phyloP scores from a whole-genome alignment of 148 eudicot genomes.

The Amaranthus hypochondriacus region DNA sequence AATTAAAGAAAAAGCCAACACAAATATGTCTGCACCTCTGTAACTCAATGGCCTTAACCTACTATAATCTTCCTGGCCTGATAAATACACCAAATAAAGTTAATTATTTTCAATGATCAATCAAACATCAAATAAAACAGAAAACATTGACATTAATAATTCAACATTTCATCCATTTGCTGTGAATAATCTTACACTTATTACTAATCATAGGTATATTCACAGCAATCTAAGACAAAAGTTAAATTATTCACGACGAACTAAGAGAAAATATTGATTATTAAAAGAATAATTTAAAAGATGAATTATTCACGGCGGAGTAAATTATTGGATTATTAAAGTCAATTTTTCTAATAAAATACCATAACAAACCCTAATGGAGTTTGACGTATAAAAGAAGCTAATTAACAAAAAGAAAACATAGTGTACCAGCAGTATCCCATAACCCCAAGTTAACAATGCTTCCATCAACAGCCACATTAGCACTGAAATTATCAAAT shows the following conservation, averaged over 20 bases:
- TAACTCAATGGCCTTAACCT: constrained; percentile 96
- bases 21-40: constrained; percentile 92
- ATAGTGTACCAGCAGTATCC: constrained; percentile 84
- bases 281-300: no score
- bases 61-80: constrained; percentile 92
- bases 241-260: neutral
- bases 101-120: neutral
- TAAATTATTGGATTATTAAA: no score
- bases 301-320: no score
- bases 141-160: neutral
- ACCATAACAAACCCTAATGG: no score
- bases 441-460: constrained; percentile 89
- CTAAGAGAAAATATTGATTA: no score
- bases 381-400: no score
- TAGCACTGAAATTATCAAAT: constrained; percentile 81
- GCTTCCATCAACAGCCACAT: constrained; percentile 77
- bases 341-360: no score
- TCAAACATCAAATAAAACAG: neutral
- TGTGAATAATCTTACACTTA: neutral
- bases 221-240: neutral
- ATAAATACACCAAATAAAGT: constrained; percentile 15
- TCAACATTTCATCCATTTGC: neutral
- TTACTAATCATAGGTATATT: neutral
- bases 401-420: neutral
- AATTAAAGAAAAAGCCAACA: constrained; percentile 82